phyloP scores from a whole-genome alignment of 257 asterid genomes.

The Solanum appendiculatum region DNA sequence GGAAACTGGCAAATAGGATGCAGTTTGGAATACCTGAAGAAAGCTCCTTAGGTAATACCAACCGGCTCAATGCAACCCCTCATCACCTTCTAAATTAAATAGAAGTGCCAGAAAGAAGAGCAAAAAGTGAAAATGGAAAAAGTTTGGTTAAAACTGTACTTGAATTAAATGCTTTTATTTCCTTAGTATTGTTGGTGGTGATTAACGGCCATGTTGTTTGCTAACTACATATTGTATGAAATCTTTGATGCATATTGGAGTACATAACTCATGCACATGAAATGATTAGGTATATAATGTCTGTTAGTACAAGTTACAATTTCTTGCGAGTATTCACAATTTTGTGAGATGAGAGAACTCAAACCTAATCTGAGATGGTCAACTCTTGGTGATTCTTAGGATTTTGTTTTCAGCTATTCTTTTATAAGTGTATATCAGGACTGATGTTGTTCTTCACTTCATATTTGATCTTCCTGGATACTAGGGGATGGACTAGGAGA shows the following conservation, averaged over 20 bases:
- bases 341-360: not conserved
- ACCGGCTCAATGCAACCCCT: not conserved
- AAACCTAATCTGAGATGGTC: not conserved
- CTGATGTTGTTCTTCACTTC: not conserved
- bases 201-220: not conserved
- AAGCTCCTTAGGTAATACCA: constrained; percentile 78
- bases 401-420: not conserved
- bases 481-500: constrained; percentile 98
- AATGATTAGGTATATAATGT: not conserved
- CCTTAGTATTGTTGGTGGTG: not conserved
- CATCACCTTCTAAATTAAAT: not conserved
- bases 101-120: not conserved
- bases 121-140: not conserved
- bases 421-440: not conserved
- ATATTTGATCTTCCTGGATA: constrained; percentile 2
- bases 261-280: not conserved
- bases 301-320: not conserved
- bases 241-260: not conserved
- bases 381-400: not conserved
- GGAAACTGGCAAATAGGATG: constrained; percentile 96
- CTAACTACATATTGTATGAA: not conserved
- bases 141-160: not conserved
- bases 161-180: not conserved
- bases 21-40: constrained; percentile 93
- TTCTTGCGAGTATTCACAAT: not conserved